Conservation (phyloP, 2,329 filamentous ascomycete genomes). For the Colletotrichum endophyticum region DNA sequence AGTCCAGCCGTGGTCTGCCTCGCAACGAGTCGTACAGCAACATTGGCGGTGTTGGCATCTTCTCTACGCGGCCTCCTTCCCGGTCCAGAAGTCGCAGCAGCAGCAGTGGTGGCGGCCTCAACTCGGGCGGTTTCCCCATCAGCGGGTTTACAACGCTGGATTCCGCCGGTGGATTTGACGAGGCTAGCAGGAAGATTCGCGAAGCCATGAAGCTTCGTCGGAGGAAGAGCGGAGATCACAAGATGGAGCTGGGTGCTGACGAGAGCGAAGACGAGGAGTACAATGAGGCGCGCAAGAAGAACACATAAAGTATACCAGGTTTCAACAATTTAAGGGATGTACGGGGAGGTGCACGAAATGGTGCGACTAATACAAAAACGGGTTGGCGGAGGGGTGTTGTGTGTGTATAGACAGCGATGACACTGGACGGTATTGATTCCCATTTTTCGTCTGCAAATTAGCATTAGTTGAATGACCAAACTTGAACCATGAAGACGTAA, state of each 20-base stretch:
- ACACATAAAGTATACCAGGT: slow-evolving; percentile 16
- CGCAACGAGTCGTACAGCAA: slow-evolving; percentile 95
- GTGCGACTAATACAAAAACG: neutral
- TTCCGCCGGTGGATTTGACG: slow-evolving; percentile 74
- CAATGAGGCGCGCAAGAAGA: slow-evolving; percentile 49
- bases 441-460: neutral
- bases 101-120: slow-evolving; percentile 68
- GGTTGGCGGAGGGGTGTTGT: neutral
- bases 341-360: neutral
- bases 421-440: neutral
- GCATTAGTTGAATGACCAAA: neutral
- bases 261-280: slow-evolving; percentile 47
- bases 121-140: slow-evolving; percentile 67
- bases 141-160: slow-evolving; percentile 73
- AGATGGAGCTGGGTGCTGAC: slow-evolving; percentile 41
- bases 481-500: neutral
- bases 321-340: neutral
- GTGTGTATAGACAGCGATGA: slow-evolving; percentile 5
- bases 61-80: slow-evolving; percentile 86
- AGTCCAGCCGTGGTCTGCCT: slow-evolving; percentile 64
- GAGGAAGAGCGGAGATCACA: slow-evolving; percentile 48
- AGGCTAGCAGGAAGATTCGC: slow-evolving; percentile 83
- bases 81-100: slow-evolving; percentile 75
- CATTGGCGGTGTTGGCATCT: slow-evolving; percentile 85
- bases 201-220: slow-evolving; percentile 78